Base-by-base conservation (phyloP, 768 basidiomycete genomes). In the Collybia sordida region DNA sequence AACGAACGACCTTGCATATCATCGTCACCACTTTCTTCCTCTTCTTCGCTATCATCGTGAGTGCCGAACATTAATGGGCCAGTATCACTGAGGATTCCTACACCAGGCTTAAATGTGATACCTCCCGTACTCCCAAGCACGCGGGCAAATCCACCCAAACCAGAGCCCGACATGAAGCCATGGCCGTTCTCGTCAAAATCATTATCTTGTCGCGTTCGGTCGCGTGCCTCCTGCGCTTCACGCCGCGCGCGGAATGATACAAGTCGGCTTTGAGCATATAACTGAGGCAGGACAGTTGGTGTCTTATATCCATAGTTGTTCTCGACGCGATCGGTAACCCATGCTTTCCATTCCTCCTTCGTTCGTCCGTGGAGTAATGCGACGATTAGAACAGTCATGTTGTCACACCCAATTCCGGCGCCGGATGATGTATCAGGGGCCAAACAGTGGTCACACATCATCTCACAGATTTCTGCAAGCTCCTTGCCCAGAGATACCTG, bases 321-420 rank as follows among this genome's bases (percentile, higher is more conserved):
- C 63, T 91, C 78, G 41, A 95, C 90, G 34, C 95, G 84, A 43
- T 93, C 82, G 40, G 75, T 81, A 51, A 99, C 68, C 96, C 96
- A 98, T 31, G 78, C 65, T 61, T 90, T 90, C 97, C 97, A 98
- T 63, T 94, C 85, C 56, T 90, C 88, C 65, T 86, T 82, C n/a
- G 92, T 90, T 52, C 85, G 83, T 35, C 91, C 95, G 54, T 89
- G 80, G 25, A 95, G 79, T 39, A 99, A 68, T 6, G 92, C 97
- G 50, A 98, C 80, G 45, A 99, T 82, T 58, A 98, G 79, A 42
- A 97, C 74, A 0, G 97, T 99, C 97, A 99, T 99, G 73, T 99
- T 98, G 72, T 99, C 97, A 66, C 96, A 98, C 17, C 97, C 97
- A 55, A 98, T 91, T 11, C 97, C 97, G 38, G 84, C 83, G 42